Base-by-base conservation (phyloP, 164 flowering plant genomes). In the grape (Vitis vinifera) region DNA sequence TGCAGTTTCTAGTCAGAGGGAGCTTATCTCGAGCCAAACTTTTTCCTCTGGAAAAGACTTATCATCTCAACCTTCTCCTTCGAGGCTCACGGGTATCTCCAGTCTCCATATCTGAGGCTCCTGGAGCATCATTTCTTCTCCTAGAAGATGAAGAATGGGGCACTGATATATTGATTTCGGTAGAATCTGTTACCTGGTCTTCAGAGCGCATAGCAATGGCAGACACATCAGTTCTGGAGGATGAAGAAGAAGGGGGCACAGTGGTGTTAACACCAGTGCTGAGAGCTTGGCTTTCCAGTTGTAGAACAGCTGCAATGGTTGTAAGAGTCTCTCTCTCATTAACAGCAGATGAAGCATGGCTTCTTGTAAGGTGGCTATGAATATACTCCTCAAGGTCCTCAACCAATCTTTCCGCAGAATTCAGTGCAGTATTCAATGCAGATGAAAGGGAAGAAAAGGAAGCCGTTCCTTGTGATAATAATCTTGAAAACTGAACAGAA, bases 391-490 rank as follows among this genome's bases (percentile, higher is more conserved):
- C 76, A 13, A 76, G 70, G 62, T 74, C 79, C 68, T 80, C 82
- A 56, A 80, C 78, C 51, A 77, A 61, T 66, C 83, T 78, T 60
- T 85, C 82, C 5, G 78, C 81, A 74, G 75, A 69, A 65, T 70
- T 73, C 73, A 80, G 59, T 44, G 80, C 79, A 62, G 65, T 52
- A 62, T 66, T 63, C 63, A 72, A 23, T 31, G 71, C 78, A 44
- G 83, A 75, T 47, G 86, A 77, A 50, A 82, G 73, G 6, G 84
- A 77, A 48, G 85, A 73, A 50, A 82, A 73, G 55, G 85, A 75
- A 65, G 80, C 80, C 72, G 81, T 72, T 56, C 82, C 73, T 59
- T 80, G 75, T 12, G 80, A 57, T 48, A 80, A 61, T 27, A 81
- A 68, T 49, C 83, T 79, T 15, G 77, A 69, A 57, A 77, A 29